A percentile compares a stretch with the other conserved stretches of the same genome.
Evolutionary conservation across 2,329 filamentous ascomycete species (phyloP).

Genomic region (Acrodontium crateriforme): DNA sequence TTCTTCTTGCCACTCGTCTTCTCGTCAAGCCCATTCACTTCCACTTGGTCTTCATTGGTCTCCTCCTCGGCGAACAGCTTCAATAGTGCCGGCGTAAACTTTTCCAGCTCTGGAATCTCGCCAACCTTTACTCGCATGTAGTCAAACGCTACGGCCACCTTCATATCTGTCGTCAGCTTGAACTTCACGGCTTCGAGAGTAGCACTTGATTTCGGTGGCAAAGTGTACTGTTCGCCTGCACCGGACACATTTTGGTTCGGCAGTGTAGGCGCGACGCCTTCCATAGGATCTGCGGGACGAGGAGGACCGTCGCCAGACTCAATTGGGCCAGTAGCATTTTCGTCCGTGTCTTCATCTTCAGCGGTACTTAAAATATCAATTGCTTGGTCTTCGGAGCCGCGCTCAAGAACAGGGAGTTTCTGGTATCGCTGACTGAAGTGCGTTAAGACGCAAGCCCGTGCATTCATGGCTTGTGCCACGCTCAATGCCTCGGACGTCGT

Average conservation of each 20-base stretch:
- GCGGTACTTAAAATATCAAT: slow-evolving; percentile 2
- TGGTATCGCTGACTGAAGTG: slow-evolving; percentile 94
- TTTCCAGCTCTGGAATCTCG: slow-evolving; percentile 53
- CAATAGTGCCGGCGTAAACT: slow-evolving; percentile 46
- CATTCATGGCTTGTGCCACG: slow-evolving; percentile 65
- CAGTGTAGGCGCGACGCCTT: slow-evolving; percentile 13
- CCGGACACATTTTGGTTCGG: slow-evolving; percentile 11
- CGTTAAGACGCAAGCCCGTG: slow-evolving; percentile 68
- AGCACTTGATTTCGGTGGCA: slow-evolving; percentile 9
- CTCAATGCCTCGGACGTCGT: slow-evolving; percentile 76
- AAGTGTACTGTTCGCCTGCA: slow-evolving; percentile 10
- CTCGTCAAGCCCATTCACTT: slow-evolving; percentile 3
- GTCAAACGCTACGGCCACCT: slow-evolving; percentile 63
- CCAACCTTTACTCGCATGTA: slow-evolving; percentile 61
- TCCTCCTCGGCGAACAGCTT: slow-evolving; percentile 39
- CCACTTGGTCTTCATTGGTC: slow-evolving; percentile 6
- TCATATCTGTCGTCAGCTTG: slow-evolving; percentile 38
- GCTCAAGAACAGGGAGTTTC: slow-evolving; percentile 48
- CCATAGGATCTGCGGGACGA: slow-evolving; percentile 16
- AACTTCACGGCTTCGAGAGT: slow-evolving; percentile 15
- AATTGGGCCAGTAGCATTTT: slow-evolving; percentile 7
- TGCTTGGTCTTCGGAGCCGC: slow-evolving; percentile 5
- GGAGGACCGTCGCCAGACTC: too few species aligned
- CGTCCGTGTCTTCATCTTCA: slow-evolving; percentile 9
- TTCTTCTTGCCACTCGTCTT: slow-evolving; percentile 12